A percentile compares a stretch with the other conserved stretches of the same genome.
These are phyloP conservation scores for Yarrowia sp. DNA, from an alignment of 805 yeast genomes.

Conservation along the genomic window DNA sequence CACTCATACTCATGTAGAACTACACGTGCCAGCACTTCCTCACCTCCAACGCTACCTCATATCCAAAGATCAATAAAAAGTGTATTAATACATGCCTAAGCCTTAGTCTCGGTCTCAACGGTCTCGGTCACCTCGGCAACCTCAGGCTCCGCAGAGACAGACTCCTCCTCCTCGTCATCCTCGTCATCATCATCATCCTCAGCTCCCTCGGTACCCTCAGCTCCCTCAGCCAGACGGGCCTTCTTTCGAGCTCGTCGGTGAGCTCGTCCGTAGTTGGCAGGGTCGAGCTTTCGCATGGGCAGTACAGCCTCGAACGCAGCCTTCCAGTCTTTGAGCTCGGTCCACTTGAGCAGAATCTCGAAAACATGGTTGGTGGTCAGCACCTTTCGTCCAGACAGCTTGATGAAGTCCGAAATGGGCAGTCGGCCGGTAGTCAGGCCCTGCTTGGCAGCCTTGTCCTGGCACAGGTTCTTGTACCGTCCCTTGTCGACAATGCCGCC, in stretches of 20 bases:
- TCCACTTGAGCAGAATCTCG: slow-evolving; percentile 77
- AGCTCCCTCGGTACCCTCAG: background rate
- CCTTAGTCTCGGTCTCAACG: background rate
- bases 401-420: slow-evolving; percentile 83
- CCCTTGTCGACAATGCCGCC: slow-evolving; percentile 98
- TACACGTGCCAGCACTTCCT: too few relatives aligned
- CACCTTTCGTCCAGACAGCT: slow-evolving; percentile 80
- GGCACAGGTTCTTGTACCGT: slow-evolving; percentile 76
- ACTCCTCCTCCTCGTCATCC: slow-evolving; percentile 29
- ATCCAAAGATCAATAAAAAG: background rate
- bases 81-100: background rate
- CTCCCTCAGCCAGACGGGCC: background rate
- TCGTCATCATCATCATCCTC: slow-evolving; percentile 29
- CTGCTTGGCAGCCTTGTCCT: slow-evolving; percentile 70
- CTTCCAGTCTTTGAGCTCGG: slow-evolving; percentile 79
- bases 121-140: background rate
- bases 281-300: slow-evolving; percentile 65
- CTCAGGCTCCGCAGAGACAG: slow-evolving; percentile 10
- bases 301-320: slow-evolving; percentile 80
- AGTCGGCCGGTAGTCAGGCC: slow-evolving; percentile 72
- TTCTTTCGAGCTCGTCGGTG: slow-evolving; percentile 21
- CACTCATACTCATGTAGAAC: too few relatives aligned
- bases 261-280: slow-evolving; percentile 22
- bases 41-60: too few relatives aligned
- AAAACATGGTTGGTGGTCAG: slow-evolving; percentile 95